A percentile compares a stretch with the other conserved stretches of the same genome.
Evolutionary conservation across 2,329 filamentous ascomycete species (phyloP).

Genomic region (Claviceps citrina): DNA sequence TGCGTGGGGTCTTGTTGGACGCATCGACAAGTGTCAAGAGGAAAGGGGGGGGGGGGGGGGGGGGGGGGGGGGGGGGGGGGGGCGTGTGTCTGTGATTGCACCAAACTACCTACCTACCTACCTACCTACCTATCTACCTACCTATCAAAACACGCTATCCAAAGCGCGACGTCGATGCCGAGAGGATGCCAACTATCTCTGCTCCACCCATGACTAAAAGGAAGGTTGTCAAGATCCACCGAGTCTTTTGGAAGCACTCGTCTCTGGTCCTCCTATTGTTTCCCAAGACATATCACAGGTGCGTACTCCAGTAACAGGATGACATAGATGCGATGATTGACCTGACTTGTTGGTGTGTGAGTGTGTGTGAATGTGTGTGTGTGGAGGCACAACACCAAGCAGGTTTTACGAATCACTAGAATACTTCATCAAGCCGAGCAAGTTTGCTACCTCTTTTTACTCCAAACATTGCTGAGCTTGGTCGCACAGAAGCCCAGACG

Average conservation of each 20-base stretch:
- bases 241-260: background rate
- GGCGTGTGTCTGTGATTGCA: background rate
- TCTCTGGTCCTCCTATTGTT: background rate
- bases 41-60: background rate
- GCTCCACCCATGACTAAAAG: slow-evolving; percentile 2
- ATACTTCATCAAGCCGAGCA: background rate
- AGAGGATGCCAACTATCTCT: background rate
- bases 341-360: too few species aligned
- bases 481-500: background rate
- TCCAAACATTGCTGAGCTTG: background rate
- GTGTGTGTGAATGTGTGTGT: background rate
- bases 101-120: too few species aligned
- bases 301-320: background rate
- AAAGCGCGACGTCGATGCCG: background rate
- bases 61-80: background rate
- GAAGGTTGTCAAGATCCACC: background rate
- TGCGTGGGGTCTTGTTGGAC: slow-evolving; percentile 3
- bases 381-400: slow-evolving; percentile 1
- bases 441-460: background rate
- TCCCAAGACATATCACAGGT: background rate
- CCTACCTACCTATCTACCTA: too few species aligned
- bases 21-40: background rate
- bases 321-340: slow-evolving; percentile 1
- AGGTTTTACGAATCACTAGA: background rate
- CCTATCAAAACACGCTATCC: slow-evolving; percentile 2